Base-by-base conservation (phyloP, 169 alveolate genomes). In the Plasmodium inui region DNA sequence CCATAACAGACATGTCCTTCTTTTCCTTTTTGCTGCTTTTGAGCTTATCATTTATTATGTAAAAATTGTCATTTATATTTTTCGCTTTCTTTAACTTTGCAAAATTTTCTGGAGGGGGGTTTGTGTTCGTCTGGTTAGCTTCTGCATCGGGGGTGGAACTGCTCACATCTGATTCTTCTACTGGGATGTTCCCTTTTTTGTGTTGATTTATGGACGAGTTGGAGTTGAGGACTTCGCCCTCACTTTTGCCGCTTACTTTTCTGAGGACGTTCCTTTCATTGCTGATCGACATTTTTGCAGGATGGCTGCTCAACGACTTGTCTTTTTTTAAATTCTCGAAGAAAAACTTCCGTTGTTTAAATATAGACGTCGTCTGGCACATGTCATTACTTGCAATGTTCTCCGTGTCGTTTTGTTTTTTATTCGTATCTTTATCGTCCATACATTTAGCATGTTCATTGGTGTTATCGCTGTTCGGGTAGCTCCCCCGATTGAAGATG, bases 251-350 rank as follows among this genome's bases (percentile, higher is more conserved):
- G 67, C 9, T 83, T 1, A 26, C n/a, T 14, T 76, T 86, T 8
- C 46, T 74, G 22, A 53, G 70, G 26, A 19, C 32, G 41, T 86
- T 22, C 70, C 61, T 28, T 28, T 85, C 79, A 55, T 50, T 86
- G 67, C 30, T 76, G 46, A n/a, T 7, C 41, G 34, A n/a, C 6
- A 19, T 46, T 73, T 85, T 85, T 0, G 26, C 37, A 2, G 55
- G 61, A 32, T 39, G 17, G 30, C 22, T 86, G 46, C 80, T 86
- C 19, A 46, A 55, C 28, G 86, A 76, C 80, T 57, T 86, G 37
- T 86, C 93, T 86, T 50, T 86, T 26, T 57, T 86, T n/a, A 86
- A 50, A 76, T 86, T 86, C 76, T 86, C 93, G 80, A 86, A 86
- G 39, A 86, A 86, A 14, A n/a, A 50, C 46, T 74, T 86, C 67